These are phyloP conservation scores for Marchantia paleacea DNA, from an alignment of 225 moss, liverwort and hornwort species.

Conservation along the genomic window DNA sequence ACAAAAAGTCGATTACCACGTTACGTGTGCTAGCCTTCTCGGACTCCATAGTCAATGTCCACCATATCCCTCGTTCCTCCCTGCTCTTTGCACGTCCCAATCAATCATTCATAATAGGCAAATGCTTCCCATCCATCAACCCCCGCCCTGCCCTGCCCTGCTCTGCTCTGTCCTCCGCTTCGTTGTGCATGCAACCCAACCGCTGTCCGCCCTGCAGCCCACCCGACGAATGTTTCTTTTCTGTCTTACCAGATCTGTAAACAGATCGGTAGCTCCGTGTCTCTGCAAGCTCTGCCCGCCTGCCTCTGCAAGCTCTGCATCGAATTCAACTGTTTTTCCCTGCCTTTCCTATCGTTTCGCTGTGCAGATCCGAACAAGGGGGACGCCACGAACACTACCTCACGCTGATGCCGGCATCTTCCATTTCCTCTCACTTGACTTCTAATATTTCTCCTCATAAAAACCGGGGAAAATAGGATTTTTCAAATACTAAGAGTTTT, in stretches of 20 bases:
- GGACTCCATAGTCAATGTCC: conserved; percentile 30
- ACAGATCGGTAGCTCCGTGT: neutral
- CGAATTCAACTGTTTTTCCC: neutral
- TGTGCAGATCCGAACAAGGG: neutral
- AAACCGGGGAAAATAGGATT: too few relatives aligned
- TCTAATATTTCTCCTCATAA: too few relatives aligned
- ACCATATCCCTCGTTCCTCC: conserved; percentile 9
- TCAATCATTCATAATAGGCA: neutral
- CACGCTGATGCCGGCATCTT: too few relatives aligned
- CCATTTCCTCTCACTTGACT: too few relatives aligned
- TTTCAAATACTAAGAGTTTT: too few relatives aligned
- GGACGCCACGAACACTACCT: neutral
- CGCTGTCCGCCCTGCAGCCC: neutral
- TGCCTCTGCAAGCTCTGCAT: neutral
- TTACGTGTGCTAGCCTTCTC: conserved; percentile 54
- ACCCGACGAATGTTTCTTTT: neutral
- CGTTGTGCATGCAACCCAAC: neutral
- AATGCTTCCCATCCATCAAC: neutral
- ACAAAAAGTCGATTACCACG: conserved; percentile 77
- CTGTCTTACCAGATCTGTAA: neutral
- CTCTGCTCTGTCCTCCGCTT: neutral
- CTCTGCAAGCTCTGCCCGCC: neutral
- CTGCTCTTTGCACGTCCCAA: neutral
- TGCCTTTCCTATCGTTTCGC: neutral
- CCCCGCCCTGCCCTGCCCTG: neutral